Conservation (phyloP, 305 asterid species). For the Ilex paraguariensis region DNA sequence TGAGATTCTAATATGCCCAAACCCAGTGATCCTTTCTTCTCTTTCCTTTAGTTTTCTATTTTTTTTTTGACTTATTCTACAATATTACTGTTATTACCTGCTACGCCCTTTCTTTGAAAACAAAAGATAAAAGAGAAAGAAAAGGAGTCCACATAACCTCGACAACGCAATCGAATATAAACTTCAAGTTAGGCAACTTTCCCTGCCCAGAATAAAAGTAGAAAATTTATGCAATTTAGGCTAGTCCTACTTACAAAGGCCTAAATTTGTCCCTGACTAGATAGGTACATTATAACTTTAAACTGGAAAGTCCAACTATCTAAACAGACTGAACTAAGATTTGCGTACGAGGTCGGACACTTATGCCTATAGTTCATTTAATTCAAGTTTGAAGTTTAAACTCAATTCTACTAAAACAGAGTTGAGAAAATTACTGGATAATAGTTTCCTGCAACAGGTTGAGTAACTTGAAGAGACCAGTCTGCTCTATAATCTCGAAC, state of each 20-base stretch:
- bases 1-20: neutral
- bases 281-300: too few species aligned
- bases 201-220: neutral
- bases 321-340: too few species aligned
- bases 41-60: too few species aligned
- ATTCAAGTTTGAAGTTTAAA: neutral
- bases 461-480: slow-evolving; percentile 76
- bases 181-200: neutral
- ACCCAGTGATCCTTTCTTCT: too few species aligned
- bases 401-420: neutral
- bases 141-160: neutral
- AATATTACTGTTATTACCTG: too few species aligned
- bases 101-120: too few species aligned
- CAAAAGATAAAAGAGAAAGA: too few species aligned
- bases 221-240: neutral
- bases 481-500: slow-evolving; percentile 70
- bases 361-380: neutral
- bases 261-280: too few species aligned
- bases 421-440: slow-evolving; percentile 63
- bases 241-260: too few species aligned
- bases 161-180: neutral
- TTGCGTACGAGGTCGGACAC: neutral
- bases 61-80: too few species aligned
- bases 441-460: slow-evolving; percentile 88
- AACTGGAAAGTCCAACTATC: too few species aligned